Percentiles rank a stretch among this genome's conserved stretches.
Conservation (phyloP, 768 basidiomycete species). For the Kwoniella heveanensis region DNA sequence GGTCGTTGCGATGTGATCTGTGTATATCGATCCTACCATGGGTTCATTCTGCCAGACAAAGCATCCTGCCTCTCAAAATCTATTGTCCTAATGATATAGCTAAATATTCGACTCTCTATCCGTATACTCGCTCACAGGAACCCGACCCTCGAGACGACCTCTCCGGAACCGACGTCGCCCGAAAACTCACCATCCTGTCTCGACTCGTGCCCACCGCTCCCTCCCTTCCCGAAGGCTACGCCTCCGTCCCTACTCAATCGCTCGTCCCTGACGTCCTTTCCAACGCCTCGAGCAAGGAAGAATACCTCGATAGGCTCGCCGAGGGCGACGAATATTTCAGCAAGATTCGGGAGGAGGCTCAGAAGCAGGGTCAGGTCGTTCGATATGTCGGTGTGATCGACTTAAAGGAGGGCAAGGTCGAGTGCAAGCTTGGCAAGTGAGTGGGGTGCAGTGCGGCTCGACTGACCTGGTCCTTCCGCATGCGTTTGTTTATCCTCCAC, state of each 20-base stretch:
- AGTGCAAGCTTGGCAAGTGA: conserved; percentile 86
- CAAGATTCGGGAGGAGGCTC: conserved; percentile 74
- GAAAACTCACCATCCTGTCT: conserved; percentile 93
- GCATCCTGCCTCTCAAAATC: too few relatives aligned
- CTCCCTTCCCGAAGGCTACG: conserved; percentile 72
- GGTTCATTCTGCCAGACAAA: too few relatives aligned
- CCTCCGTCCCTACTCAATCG: conserved; percentile 76
- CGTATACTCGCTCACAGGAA: too few relatives aligned
- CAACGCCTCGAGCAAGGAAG: conserved; percentile 70
- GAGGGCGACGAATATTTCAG: conserved; percentile 81
- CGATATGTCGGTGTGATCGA: conserved; percentile 95
- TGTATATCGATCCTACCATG: too few relatives aligned
- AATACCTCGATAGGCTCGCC: conserved; percentile 76
- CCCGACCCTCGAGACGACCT: conserved; percentile 97
- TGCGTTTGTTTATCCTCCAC: too few relatives aligned
- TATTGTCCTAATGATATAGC: too few relatives aligned
- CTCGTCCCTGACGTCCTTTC: conserved; percentile 79
- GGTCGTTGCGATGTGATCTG: too few relatives aligned
- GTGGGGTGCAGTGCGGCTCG: too few relatives aligned
- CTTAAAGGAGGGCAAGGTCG: conserved; percentile 68
- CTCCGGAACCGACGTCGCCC: conserved; percentile 93
- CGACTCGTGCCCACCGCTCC: conserved; percentile 62
- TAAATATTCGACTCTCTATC: too few relatives aligned
- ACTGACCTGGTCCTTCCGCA: too few relatives aligned
- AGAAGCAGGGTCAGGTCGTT: conserved; percentile 76